A percentile compares a stretch with the other conserved stretches of the same genome.
These are phyloP conservation scores for Lactarius sp. DNA, from an alignment of 768 basidiomycete genomes.

Conservation along the genomic window DNA sequence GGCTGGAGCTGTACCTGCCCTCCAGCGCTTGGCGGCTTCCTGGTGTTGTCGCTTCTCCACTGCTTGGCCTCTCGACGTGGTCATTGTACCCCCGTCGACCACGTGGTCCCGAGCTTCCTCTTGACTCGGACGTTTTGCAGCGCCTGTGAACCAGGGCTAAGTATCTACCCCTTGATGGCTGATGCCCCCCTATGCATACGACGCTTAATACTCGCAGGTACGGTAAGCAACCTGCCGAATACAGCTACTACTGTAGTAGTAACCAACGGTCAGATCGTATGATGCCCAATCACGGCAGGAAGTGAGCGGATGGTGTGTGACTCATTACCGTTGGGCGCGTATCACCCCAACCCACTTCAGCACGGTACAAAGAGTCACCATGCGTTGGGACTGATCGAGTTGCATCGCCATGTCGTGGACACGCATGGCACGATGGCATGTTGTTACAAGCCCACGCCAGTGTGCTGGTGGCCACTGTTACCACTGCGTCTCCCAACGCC, in stretches of 20 bases:
- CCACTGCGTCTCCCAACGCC: background rate
- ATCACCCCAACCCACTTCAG: background rate
- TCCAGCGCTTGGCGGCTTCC: slow-evolving; percentile 1
- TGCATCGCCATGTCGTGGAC: background rate
- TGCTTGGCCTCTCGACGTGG: background rate
- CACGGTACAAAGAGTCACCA: background rate
- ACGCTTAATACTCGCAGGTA: background rate
- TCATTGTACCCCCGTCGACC: background rate
- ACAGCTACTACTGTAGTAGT: background rate
- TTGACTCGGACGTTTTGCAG: background rate
- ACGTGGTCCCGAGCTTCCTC: background rate
- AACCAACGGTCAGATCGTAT: background rate
- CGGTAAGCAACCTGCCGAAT: background rate
- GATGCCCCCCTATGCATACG: background rate
- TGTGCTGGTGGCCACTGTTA: background rate
- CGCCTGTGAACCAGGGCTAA: background rate
- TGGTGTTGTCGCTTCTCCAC: background rate
- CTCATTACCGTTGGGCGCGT: background rate
- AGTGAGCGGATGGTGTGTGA: background rate
- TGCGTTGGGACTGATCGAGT: background rate
- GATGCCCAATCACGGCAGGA: background rate
- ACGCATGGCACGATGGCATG: background rate
- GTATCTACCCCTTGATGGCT: background rate
- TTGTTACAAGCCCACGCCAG: background rate
- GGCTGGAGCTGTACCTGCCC: slow-evolving; percentile 2